Base-by-base conservation (phyloP, 495 filamentous ascomycete species). In the Penicilliopsis zonata region DNA sequence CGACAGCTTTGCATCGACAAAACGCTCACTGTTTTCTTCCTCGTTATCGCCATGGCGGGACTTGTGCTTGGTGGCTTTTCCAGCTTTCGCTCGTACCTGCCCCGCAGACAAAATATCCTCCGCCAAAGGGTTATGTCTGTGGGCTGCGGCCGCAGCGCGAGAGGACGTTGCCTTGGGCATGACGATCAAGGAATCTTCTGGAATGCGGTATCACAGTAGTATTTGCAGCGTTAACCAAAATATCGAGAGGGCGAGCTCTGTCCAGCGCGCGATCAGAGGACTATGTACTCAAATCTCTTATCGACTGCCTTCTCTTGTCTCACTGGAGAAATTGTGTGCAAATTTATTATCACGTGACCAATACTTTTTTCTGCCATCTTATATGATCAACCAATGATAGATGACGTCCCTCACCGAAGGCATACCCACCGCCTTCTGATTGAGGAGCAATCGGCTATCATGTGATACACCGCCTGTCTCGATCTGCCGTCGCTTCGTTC, bases 1-100 rank as follows among this genome's bases (percentile, higher is more conserved):
- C 25, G 87, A 93, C 20, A 84, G 70, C 46, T 82, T 85, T 28
- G 86, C 78, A 53, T 94, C 88, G 34, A 96, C 68, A 47, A 73
- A 93, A 39, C 67, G 61, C 30, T 82, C 72, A 31, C 67, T 67
- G 43, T 78, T 70, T 28, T 71, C 70, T 13, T 76, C 69, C 18
- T 73, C 64, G 16, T 70, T 70, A 15, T 77, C 67, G 17, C 63
- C 59, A 22, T 58, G 55, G 28, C 68, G 44, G 29, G 56, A 48
- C 28, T 57, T 74, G 38, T 72, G 67, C 59, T 80, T 80, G 57
- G 40, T 52, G 44, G 57, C 64, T 49, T 53, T 66, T 50, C 46
- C 72, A 50, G 55, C 60, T 54, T 58, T 72, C 52, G 57, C 57
- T 33, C 63, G 57, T 18, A 81, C 49, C 30, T 74, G 67, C n/a